phyloP scores from a whole-genome alignment of 2,329 filamentous ascomycete species.

The Lecanoromycetidae sp. region DNA sequence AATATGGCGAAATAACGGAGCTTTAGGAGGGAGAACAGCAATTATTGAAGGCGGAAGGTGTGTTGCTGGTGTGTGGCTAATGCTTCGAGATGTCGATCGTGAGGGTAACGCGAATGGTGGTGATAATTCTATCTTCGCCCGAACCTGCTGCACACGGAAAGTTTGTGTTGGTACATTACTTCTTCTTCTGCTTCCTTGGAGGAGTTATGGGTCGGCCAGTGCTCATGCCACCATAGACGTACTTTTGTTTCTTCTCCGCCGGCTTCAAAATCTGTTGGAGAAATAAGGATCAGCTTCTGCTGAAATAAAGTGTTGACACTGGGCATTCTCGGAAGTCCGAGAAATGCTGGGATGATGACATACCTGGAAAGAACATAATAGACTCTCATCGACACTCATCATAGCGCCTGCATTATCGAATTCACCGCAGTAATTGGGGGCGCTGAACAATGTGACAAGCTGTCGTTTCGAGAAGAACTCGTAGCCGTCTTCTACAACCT shows the following conservation, averaged over 20 bases:
- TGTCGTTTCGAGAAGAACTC: constrained; percentile 99
- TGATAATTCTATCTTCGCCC: constrained; percentile 58
- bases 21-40: constrained; percentile 2
- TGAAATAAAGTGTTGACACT: not conserved
- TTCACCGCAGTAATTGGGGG: constrained; percentile 97
- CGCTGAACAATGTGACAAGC: constrained; percentile 92
- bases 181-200: constrained; percentile 59
- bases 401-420: constrained; percentile 99
- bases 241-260: constrained; percentile 99
- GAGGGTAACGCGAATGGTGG: constrained; percentile 7
- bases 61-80: constrained; percentile 6
- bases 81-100: constrained; percentile 6
- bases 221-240: constrained; percentile 66
- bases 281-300: not conserved
- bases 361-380: constrained; percentile 98
- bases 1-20: constrained; percentile 4
- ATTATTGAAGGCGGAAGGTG: constrained; percentile 3
- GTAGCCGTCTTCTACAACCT: constrained; percentile 97
- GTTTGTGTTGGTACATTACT: constrained; percentile 60
- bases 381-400: constrained; percentile 98
- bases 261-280: constrained; percentile 82
- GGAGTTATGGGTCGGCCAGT: constrained; percentile 58
- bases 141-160: constrained; percentile 73
- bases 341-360: constrained; percentile 2
- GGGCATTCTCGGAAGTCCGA: not conserved